Percentiles rank a stretch among this genome's conserved stretches.
phyloP scores from a whole-genome alignment of 2,329 filamentous ascomycete genomes.

The Botrytis medusae region DNA sequence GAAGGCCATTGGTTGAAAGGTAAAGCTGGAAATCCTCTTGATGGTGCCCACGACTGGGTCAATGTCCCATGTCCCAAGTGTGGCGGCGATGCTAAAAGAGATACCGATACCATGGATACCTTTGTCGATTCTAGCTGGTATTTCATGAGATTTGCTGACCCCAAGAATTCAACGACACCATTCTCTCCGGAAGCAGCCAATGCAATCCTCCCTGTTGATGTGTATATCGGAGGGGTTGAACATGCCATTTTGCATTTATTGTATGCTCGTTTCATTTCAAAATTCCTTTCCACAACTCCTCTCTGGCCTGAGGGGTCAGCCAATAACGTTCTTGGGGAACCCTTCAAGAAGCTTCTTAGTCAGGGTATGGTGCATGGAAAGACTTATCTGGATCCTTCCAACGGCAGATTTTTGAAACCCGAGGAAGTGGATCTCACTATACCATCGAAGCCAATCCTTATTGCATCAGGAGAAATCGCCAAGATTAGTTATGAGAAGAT shows the following conservation, averaged over 20 bases:
- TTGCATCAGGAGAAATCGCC: slow-evolving; percentile 57
- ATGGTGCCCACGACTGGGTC: slow-evolving; percentile 69
- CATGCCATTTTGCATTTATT: slow-evolving; percentile 88
- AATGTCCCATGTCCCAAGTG: slow-evolving; percentile 76
- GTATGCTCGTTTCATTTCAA: slow-evolving; percentile 88
- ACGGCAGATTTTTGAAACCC: slow-evolving; percentile 73
- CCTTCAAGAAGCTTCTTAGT: slow-evolving; percentile 78
- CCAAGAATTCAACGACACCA: slow-evolving; percentile 60
- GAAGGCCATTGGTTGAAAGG: slow-evolving; percentile 66
- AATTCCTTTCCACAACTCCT: slow-evolving; percentile 66
- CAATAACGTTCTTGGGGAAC: slow-evolving; percentile 57
- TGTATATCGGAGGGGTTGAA: slow-evolving; percentile 88
- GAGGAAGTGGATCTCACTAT: slow-evolving; percentile 68
- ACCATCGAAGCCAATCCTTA: slow-evolving; percentile 58
- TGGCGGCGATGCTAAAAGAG: slow-evolving; percentile 66
- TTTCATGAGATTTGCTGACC: slow-evolving; percentile 76
- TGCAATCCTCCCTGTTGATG: slow-evolving; percentile 68
- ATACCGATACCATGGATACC: slow-evolving; percentile 95
- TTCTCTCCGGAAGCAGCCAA: slow-evolving; percentile 62
- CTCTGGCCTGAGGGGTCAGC: slow-evolving; percentile 47
- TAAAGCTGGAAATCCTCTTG: slow-evolving; percentile 74
- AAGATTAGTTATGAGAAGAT: slow-evolving; percentile 81
- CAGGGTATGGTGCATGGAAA: slow-evolving; percentile 94
- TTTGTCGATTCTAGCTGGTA: slow-evolving; percentile 98
- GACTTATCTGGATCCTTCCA: slow-evolving; percentile 74